A percentile compares a stretch with the other conserved stretches of the same genome.
Conservation (phyloP, 1,284 basidiomycete genomes). For the Rugosomyces carneus region DNA sequence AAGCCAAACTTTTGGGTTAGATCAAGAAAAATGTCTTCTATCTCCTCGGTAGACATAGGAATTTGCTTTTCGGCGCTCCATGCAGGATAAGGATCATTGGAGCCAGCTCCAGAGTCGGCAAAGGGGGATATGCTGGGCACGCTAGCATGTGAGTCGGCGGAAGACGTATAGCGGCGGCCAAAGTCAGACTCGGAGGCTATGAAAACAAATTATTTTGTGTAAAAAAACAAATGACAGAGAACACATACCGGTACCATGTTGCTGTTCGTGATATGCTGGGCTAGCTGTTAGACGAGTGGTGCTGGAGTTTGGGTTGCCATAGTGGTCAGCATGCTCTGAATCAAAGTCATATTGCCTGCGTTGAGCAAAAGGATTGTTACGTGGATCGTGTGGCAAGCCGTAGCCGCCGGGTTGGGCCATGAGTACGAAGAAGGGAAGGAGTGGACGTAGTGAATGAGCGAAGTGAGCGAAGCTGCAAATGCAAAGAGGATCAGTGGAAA, state of each 20-base stretch:
- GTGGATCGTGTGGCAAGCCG: constrained; percentile 25
- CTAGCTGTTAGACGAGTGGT: constrained; percentile 49
- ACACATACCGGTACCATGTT: constrained; percentile 21
- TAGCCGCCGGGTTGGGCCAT: constrained; percentile 27
- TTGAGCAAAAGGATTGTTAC: constrained; percentile 28
- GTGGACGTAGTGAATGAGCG: constrained; percentile 16
- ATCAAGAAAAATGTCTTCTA: constrained; percentile 98
- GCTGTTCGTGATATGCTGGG: constrained; percentile 43
- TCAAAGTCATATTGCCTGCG: constrained; percentile 31
- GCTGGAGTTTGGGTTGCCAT: constrained; percentile 48
- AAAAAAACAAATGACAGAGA: constrained; percentile 3
- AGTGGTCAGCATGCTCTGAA: constrained; percentile 47
- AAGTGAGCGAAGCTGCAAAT: constrained; percentile 8
- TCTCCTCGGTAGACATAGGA: constrained; percentile 96
- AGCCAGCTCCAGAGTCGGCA: constrained; percentile 49
- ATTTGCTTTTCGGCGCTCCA: constrained; percentile 94
- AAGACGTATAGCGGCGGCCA: constrained; percentile 43
- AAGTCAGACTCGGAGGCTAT: constrained; percentile 41
- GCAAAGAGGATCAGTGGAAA: background rate
- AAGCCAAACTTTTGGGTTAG: constrained; percentile 99
- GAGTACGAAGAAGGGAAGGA: constrained; percentile 18
- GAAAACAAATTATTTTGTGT: constrained; percentile 11
- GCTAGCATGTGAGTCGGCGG: constrained; percentile 53
- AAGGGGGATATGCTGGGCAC: constrained; percentile 51
- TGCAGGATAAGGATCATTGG: constrained; percentile 83